phyloP scores from a whole-genome alignment of 768 basidiomycete genomes.

The Pleurotus platypus region DNA sequence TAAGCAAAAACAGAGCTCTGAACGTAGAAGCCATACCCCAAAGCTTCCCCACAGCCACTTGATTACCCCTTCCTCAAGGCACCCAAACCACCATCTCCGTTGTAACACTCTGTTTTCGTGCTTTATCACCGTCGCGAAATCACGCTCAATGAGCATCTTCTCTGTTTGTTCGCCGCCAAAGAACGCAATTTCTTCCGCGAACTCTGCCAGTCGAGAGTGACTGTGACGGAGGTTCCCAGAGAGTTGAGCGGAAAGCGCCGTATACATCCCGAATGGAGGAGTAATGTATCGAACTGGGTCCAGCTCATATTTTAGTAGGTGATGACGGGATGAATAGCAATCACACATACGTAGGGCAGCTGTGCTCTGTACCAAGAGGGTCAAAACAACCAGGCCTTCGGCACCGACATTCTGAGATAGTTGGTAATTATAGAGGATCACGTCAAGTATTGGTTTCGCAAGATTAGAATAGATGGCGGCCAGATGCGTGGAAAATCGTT shows the following conservation, averaged over 20 bases:
- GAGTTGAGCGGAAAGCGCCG: constrained; percentile 83
- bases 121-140: constrained; percentile 79
- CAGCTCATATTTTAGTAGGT: no score
- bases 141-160: constrained; percentile 86
- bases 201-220: constrained; percentile 88
- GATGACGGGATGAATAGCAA: neutral
- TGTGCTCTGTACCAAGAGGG: constrained; percentile 79
- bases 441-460: constrained; percentile 90
- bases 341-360: constrained; percentile 69
- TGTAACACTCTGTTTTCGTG: constrained; percentile 81
- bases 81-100: constrained; percentile 85
- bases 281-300: constrained; percentile 80
- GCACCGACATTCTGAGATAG: constrained; percentile 92
- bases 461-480: constrained; percentile 94
- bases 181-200: constrained; percentile 86
- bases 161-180: constrained; percentile 87
- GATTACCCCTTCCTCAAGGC: constrained; percentile 91
- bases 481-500: constrained; percentile 85
- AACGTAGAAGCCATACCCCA: constrained; percentile 46
- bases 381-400: constrained; percentile 82
- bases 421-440: constrained; percentile 94
- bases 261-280: constrained; percentile 89
- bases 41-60: constrained; percentile 98
- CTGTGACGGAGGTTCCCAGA: constrained; percentile 88
- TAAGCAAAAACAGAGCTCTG: constrained; percentile 5